Base-by-base conservation (phyloP, 441 rosid species). In the Melastoma candidum region DNA sequence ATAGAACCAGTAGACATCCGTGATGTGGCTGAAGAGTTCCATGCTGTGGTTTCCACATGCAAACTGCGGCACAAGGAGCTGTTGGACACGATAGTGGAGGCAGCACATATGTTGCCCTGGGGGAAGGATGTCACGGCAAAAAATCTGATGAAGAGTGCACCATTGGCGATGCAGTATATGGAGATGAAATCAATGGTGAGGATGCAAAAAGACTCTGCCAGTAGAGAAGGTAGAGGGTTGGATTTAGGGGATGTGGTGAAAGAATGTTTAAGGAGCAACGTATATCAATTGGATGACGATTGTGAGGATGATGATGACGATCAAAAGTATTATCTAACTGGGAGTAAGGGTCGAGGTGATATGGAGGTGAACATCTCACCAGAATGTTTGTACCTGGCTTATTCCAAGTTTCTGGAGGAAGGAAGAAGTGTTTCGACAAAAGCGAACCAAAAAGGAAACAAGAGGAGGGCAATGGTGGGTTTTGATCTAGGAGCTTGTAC, bases 71-170 rank as follows among this genome's bases (percentile, higher is more conserved):
- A 86, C 58, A 82, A 51, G 65, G 99, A 89, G 78, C 60, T 89
- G 46, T 57, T 72, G 52, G 80, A 71, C 69, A 69, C 63, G 32
- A 84, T 84, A 24, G 96, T 89, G 72, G 66, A 78, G 56, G 90
- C 75, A 44, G 85, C 95, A 0, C 75, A 72, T 51, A 84, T 67
- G 12, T 80, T 93, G 75, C 97, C 96, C 1, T 89, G 96, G 96
- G 95, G 88, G 17, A 77, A 83, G 69, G 85, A 89, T 66, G 75
- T 89, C 10, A 73, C 77, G 0, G 70, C 75, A 56, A 86, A 84
- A 74, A 93, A 89, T 71, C 69, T 84, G 52, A 51, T 80, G 61
- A 83, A 76, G 64, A 80, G 83, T 71, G 88, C 87, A 0, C 76
- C 76, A 0, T 54, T 67, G 58, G 72, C 86, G 56, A 71, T 93